Percentiles rank a stretch among this genome's conserved stretches.
Conservation (phyloP, 148 eudicot genomes). For the Agrostemma githago region DNA sequence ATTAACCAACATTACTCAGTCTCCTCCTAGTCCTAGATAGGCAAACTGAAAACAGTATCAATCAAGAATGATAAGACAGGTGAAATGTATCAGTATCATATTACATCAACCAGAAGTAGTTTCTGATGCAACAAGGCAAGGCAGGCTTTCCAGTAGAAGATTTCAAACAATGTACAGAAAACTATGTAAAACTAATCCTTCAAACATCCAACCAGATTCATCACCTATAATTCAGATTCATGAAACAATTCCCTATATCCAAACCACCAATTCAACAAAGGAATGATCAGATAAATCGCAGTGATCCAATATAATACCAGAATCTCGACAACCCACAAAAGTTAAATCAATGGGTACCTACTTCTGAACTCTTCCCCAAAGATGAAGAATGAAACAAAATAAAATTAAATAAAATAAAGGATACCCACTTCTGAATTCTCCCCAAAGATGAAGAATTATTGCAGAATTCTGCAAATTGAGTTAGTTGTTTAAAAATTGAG, state of each 20-base stretch:
- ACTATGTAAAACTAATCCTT: conserved; percentile 1
- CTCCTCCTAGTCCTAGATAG: background rate
- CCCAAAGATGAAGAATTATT: background rate
- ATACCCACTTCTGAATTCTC: conserved; percentile 18
- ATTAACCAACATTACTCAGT: background rate
- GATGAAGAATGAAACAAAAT: background rate
- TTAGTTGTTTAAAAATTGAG: background rate
- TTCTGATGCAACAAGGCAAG: background rate
- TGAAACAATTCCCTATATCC: background rate
- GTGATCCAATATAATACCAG: conserved; percentile 11
- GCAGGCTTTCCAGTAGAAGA: background rate
- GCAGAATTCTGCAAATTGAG: conserved; percentile 7
- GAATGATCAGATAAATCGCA: conserved; percentile 7
- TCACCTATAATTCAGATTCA: background rate
- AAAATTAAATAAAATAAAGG: no score
- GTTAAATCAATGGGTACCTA: conserved; percentile 11
- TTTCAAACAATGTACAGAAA: background rate
- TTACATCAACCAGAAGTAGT: background rate
- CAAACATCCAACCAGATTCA: conserved; percentile 14
- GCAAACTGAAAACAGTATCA: background rate
- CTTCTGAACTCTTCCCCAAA: background rate
- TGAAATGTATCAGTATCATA: background rate
- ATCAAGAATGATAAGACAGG: background rate
- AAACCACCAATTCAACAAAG: background rate
- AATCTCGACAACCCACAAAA: conserved; percentile 14